Evolutionary conservation across 2,329 filamentous ascomycete species (phyloP), one percentile per base, ranked within the genome.

Genomic region (Peltaster fructicola): DNA sequence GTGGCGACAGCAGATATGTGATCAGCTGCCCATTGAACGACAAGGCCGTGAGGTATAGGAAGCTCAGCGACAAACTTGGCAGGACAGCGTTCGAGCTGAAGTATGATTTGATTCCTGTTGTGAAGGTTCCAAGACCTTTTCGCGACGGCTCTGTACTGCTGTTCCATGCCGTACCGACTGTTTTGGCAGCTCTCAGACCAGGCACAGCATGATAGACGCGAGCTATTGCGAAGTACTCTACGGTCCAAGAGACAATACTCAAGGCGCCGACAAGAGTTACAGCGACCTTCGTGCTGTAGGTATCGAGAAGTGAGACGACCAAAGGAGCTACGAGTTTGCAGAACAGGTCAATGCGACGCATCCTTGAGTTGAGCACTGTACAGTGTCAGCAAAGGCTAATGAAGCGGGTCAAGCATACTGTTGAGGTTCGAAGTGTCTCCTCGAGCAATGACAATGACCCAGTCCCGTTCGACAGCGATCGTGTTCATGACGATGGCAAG

Each of bases 381-480:
- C 6, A 15, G 8, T 39, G 30, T 24, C 44, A 39, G 13, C 40
- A 17, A 19, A 7, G 11, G 8, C 8, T 7, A 16, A n/a, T 22
- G n/a, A 5, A 19, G 15, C 9, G 12, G 4, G 6, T n/a, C n/a
- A n/a, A n/a, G n/a, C 15, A 24, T 28, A 8, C 10, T 18, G 6
- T 23, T 16, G n/a, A 26, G 14, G 12, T 17, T 22, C 14, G 32
- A 26, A 16, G 54, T 50, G 13, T 55, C 38, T 7, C 44, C 44
- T 13, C 54, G 50, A 1, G 62, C 55, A 6, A 67, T 52, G 0
- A 68, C 57, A 4, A 68, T 53, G 18, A 68, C 60, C 40, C 47
- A 34, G 37, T 82, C 76, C 38, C 69, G 56, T 44, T 81, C 76
- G 0, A 82, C 61, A 0, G 75, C 57, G 1, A 81, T 64, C 1